These are phyloP conservation scores for Schizonepeta tenuifolia DNA, from an alignment of 257 asterid genomes.

Conservation along the genomic window DNA sequence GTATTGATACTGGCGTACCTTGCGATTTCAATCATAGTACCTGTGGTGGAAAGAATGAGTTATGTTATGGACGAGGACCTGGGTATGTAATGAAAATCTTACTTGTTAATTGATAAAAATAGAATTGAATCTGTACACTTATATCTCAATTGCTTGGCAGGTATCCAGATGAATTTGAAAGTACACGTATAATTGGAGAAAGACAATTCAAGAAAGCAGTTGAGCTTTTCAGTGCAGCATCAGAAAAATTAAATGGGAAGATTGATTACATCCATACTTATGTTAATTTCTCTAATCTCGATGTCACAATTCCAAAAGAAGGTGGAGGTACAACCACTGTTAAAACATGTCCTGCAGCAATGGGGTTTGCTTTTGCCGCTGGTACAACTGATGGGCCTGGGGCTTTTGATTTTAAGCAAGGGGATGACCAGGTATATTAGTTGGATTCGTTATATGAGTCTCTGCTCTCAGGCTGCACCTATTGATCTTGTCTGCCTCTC, in stretches of 20 bases:
- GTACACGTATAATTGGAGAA: constrained; percentile 92
- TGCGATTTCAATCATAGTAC: constrained; percentile 98
- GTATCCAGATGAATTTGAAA: constrained; percentile 94
- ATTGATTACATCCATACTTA: constrained; percentile 81
- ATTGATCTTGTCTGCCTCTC: constrained; percentile 25
- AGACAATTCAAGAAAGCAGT: constrained; percentile 86
- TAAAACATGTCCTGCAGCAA: constrained; percentile 96
- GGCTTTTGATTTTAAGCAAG: constrained; percentile 98
- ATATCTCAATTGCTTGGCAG: constrained; percentile 50
- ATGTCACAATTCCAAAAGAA: constrained; percentile 66
- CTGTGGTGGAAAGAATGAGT: constrained; percentile 94
- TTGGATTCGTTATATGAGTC: constrained; percentile 21
- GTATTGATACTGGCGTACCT: constrained; percentile 90
- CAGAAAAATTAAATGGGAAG: constrained; percentile 77
- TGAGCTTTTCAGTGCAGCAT: constrained; percentile 72
- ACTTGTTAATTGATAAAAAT: constrained; percentile 17
- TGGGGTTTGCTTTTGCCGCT: constrained; percentile 99
- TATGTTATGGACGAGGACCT: constrained; percentile 98
- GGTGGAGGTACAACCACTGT: constrained; percentile 61
- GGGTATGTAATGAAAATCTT: constrained; percentile 54
- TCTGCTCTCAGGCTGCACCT: constrained; percentile 17
- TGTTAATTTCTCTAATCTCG: constrained; percentile 77
- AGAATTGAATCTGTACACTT: constrained; percentile 14
- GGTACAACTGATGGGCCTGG: constrained; percentile 99
- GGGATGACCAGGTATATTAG: constrained; percentile 72